Percentiles rank a stretch among this genome's conserved stretches.
phyloP scores from a whole-genome alignment of 2,329 filamentous ascomycete species.

The Claviceps quebecensis region DNA sequence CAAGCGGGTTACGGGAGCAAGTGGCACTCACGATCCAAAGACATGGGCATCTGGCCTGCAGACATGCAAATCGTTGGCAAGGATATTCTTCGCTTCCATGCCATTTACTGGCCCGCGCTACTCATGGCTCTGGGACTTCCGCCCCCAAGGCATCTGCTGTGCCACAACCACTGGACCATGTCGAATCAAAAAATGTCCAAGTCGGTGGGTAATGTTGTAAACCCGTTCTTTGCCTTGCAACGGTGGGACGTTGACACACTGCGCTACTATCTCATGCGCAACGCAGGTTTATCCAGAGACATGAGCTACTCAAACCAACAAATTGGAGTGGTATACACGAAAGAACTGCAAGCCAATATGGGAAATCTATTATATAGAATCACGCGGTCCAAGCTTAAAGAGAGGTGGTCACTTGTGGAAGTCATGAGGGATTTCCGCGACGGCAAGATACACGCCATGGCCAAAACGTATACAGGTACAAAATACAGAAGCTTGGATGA shows the following conservation, averaged over 20 bases:
- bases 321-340: slow-evolving; percentile 66
- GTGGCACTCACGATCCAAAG: slow-evolving; percentile 52
- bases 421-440: slow-evolving; percentile 30
- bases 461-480: background rate
- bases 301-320: slow-evolving; percentile 71
- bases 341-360: slow-evolving; percentile 59
- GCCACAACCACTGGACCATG: slow-evolving; percentile 93
- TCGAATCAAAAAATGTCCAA: slow-evolving; percentile 92
- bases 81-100: slow-evolving; percentile 92
- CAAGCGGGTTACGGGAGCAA: slow-evolving; percentile 56
- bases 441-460: slow-evolving; percentile 12
- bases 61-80: slow-evolving; percentile 91
- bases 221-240: slow-evolving; percentile 82
- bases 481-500: slow-evolving; percentile 15
- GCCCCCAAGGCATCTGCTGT: slow-evolving; percentile 64
- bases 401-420: slow-evolving; percentile 47
- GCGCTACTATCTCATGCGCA: slow-evolving; percentile 75
- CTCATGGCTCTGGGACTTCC: slow-evolving; percentile 77
- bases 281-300: slow-evolving; percentile 65
- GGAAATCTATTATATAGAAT: slow-evolving; percentile 70
- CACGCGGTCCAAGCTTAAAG: slow-evolving; percentile 41
- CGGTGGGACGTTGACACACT: slow-evolving; percentile 78
- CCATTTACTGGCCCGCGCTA: slow-evolving; percentile 95
- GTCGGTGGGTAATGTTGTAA: slow-evolving; percentile 85
- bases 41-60: slow-evolving; percentile 66